Evolutionary conservation across 108 stramenopile genomes (phyloP).

Genomic region (Aurantiochytrium sp.): DNA sequence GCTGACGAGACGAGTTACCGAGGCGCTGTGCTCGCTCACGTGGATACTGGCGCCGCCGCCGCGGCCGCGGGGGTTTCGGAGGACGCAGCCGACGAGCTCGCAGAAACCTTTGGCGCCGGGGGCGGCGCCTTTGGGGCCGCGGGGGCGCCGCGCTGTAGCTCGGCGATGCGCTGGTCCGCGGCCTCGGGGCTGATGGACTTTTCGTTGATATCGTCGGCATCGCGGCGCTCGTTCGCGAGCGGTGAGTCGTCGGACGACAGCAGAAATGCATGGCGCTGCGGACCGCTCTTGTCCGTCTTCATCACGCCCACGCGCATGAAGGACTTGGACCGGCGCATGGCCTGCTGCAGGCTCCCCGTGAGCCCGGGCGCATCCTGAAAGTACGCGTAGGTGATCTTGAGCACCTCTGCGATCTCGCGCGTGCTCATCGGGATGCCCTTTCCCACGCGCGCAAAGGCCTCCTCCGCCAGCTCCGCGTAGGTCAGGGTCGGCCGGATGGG

Average conservation of each 20-base stretch:
- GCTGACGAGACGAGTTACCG: no score
- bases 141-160: background rate
- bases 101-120: background rate
- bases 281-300: background rate
- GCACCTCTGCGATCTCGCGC: background rate
- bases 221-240: background rate
- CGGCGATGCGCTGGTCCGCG: background rate
- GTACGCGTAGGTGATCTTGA: background rate
- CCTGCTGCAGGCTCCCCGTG: background rate
- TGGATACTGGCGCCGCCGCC: no score
- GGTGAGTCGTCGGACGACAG: background rate
- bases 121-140: background rate
- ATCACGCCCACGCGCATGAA: background rate
- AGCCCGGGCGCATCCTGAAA: background rate
- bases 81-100: background rate
- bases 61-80: background rate
- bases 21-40: no score
- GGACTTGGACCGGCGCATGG: background rate
- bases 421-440: background rate
- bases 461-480: slow-evolving; percentile 1
- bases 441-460: background rate
- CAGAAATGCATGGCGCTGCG: background rate
- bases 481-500: background rate
- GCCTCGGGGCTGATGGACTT: background rate
- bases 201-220: background rate